Conservation (phyloP, 352 stramenopile species). For the Globisporangium emineosum region DNA sequence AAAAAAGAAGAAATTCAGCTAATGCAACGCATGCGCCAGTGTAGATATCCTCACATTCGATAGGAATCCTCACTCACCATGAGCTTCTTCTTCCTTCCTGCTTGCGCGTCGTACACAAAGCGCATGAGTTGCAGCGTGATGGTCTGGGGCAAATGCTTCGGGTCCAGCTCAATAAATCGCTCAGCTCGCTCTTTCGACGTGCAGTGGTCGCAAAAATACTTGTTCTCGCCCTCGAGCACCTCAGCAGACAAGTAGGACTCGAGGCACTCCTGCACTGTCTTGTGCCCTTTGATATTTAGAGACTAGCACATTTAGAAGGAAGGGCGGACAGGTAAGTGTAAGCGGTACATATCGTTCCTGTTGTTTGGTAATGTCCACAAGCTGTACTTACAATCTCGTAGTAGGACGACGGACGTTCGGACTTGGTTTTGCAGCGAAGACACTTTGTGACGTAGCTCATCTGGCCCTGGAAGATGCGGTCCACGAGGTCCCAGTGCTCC, state of each 20-base stretch:
- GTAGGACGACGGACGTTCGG: constrained; percentile 62
- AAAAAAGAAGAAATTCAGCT: neutral
- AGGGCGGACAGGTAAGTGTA: too few relatives aligned
- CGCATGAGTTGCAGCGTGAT: constrained; percentile 83
- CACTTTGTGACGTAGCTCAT: constrained; percentile 87
- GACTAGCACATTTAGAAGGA: constrained; percentile 29
- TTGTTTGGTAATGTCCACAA: too few relatives aligned
- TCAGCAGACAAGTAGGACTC: constrained; percentile 70
- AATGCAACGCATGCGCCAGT: neutral
- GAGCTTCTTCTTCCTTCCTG: constrained; percentile 80
- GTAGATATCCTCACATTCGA: neutral
- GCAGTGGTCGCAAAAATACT: constrained; percentile 84
- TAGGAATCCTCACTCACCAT: constrained; percentile 38
- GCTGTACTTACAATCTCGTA: constrained; percentile 70
- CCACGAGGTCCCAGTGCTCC: constrained; percentile 62
- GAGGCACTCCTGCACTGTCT: constrained; percentile 66
- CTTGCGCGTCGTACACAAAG: constrained; percentile 82
- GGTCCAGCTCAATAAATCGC: constrained; percentile 67
- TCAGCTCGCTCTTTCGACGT: constrained; percentile 71
- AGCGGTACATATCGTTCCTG: too few relatives aligned
- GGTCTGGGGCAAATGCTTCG: constrained; percentile 48
- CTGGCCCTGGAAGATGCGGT: constrained; percentile 75
- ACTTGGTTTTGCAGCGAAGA: constrained; percentile 62
- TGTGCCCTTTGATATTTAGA: constrained; percentile 83
- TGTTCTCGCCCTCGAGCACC: constrained; percentile 81